These are phyloP conservation scores for Sanghuangporus weigelae DNA, from an alignment of 1,284 basidiomycete species.

Conservation along the genomic window DNA sequence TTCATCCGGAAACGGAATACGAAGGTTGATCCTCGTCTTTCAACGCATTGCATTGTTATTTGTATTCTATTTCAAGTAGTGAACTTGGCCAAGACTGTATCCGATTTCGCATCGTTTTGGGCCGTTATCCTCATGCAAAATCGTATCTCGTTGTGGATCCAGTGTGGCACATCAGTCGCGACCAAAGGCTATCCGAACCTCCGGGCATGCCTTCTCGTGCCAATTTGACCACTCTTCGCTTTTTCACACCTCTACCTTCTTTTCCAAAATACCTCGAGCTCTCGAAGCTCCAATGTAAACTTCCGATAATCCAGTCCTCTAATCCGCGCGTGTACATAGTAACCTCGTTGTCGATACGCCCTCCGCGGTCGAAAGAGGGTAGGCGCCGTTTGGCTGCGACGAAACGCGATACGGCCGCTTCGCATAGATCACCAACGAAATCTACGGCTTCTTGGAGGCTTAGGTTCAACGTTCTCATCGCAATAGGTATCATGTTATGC, in stretches of 20 bases:
- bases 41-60: no score
- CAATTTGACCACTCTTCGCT: slow-evolving; percentile 29
- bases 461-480: slow-evolving; percentile 24
- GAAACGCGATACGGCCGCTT: slow-evolving; percentile 25
- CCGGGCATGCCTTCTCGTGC: not conserved
- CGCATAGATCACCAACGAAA: slow-evolving; percentile 26
- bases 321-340: slow-evolving; percentile 27
- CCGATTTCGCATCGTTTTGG: not conserved
- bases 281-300: slow-evolving; percentile 30
- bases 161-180: slow-evolving; percentile 5
- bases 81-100: no score
- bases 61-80: no score
- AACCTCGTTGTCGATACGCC: slow-evolving; percentile 26
- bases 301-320: slow-evolving; percentile 30
- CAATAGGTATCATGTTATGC: slow-evolving; percentile 28
- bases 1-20: no score
- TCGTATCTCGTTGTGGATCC: not conserved
- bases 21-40: no score
- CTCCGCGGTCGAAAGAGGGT: slow-evolving; percentile 27
- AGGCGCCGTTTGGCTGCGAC: slow-evolving; percentile 21
- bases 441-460: slow-evolving; percentile 28
- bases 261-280: slow-evolving; percentile 37
- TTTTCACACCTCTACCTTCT: slow-evolving; percentile 30
- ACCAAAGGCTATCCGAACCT: not conserved
- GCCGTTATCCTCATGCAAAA: not conserved